A percentile compares a stretch with the other conserved stretches of the same genome.
These are phyloP conservation scores for Spiromastix sp. DNA, from an alignment of 2,329 filamentous ascomycete genomes.

Conservation along the genomic window DNA sequence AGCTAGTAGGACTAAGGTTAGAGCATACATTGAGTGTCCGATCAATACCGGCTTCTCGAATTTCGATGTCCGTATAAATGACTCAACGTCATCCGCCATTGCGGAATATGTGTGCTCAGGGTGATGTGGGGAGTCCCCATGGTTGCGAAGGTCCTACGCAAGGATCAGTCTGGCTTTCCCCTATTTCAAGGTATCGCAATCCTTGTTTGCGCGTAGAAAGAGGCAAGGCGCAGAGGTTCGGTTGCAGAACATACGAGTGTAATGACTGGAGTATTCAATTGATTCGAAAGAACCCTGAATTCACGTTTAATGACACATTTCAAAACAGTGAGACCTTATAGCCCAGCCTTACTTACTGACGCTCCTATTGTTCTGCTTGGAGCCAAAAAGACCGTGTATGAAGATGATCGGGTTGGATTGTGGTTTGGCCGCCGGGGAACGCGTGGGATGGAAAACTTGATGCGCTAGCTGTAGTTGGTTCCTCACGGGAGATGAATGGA, in stretches of 20 bases:
- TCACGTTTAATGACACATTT: not conserved
- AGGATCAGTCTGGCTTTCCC: constrained; percentile 1
- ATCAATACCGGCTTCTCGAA: constrained; percentile 60
- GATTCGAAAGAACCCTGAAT: constrained; percentile 60
- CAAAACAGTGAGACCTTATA: constrained; percentile 10
- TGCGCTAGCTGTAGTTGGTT: constrained; percentile 5
- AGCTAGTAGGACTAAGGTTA: not conserved
- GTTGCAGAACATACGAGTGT: constrained; percentile 49
- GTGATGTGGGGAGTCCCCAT: constrained; percentile 75
- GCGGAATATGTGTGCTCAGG: constrained; percentile 61
- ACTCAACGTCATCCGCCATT: constrained; percentile 72
- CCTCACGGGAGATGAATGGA: constrained; percentile 2
- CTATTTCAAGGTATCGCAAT: not conserved
- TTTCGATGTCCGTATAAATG: constrained; percentile 59
- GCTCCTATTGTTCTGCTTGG: constrained; percentile 77
- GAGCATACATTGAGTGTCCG: constrained; percentile 73
- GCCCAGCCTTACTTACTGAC: constrained; percentile 70
- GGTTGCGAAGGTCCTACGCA: constrained; percentile 80
- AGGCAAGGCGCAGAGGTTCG: constrained; percentile 2
- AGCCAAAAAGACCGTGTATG: constrained; percentile 84
- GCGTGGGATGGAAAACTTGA: constrained; percentile 4
- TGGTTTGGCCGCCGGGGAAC: not conserved
- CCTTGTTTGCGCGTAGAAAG: no score
- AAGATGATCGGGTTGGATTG: constrained; percentile 62
- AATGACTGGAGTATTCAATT: constrained; percentile 66